Percentiles rank a stretch among this genome's conserved stretches.
These are phyloP conservation scores for Spiraea crenata DNA, from an alignment of 331 rosid genomes.

Conservation along the genomic window DNA sequence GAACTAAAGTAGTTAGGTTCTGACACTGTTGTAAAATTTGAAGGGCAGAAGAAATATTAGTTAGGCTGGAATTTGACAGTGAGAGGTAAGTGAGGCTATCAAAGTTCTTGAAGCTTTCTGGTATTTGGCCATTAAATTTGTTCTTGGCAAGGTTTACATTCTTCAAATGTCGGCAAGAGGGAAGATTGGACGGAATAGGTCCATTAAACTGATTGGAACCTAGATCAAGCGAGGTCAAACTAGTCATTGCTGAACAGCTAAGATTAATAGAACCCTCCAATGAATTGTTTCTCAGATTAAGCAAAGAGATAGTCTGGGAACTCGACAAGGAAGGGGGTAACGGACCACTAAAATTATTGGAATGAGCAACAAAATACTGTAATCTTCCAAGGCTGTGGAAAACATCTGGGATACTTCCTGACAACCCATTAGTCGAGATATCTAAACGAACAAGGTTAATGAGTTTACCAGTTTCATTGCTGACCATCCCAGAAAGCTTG, in stretches of 20 bases:
- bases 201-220: constrained; percentile 40
- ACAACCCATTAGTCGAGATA: constrained; percentile 31
- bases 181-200: constrained; percentile 34
- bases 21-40: constrained; percentile 18
- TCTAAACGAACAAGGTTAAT: constrained; percentile 33
- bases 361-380: constrained; percentile 29
- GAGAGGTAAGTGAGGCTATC: constrained; percentile 19
- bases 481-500: constrained; percentile 33
- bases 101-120: constrained; percentile 32
- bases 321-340: constrained; percentile 39
- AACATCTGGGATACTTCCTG: constrained; percentile 37
- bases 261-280: constrained; percentile 24
- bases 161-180: constrained; percentile 35
- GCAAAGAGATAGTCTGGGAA: constrained; percentile 22
- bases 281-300: constrained; percentile 44
- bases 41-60: constrained; percentile 18
- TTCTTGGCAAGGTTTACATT: constrained; percentile 31
- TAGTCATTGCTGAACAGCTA: constrained; percentile 33
- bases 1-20: constrained; percentile 27
- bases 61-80: constrained; percentile 26
- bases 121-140: constrained; percentile 26
- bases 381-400: constrained; percentile 13
- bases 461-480: constrained; percentile 26
- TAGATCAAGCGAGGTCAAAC: constrained; percentile 35
- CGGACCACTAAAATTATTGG: constrained; percentile 29